phyloP scores from a whole-genome alignment of 1,284 basidiomycete species.

The Fomitiporia mediterranea region DNA sequence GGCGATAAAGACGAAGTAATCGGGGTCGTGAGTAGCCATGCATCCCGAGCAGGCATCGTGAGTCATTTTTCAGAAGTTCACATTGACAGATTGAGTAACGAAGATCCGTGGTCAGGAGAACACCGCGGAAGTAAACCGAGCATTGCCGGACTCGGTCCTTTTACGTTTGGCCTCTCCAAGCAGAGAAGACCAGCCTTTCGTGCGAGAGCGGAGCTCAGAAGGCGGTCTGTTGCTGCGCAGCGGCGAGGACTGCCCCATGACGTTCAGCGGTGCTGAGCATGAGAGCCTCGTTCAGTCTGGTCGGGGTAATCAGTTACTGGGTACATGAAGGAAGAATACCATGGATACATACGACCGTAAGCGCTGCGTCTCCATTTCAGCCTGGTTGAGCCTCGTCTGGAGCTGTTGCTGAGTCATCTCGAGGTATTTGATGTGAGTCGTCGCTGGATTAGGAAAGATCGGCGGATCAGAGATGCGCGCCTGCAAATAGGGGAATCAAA shows the following conservation, averaged over 20 bases:
- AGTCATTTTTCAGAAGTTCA: conserved; percentile 18
- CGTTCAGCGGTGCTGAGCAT: conserved; percentile 78
- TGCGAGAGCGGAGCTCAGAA: conserved; percentile 39
- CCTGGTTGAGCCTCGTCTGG: conserved; percentile 66
- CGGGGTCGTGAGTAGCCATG: conserved; percentile 16
- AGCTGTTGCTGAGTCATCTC: conserved; percentile 69
- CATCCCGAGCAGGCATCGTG: conserved; percentile 19
- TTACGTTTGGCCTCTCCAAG: conserved; percentile 19
- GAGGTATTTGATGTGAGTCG: conserved; percentile 74
- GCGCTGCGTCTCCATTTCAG: conserved; percentile 70
- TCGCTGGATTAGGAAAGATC: conserved; percentile 40
- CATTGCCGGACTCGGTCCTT: conserved; percentile 12
- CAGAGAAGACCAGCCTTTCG: conserved; percentile 8
- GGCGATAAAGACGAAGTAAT: conserved; percentile 10
- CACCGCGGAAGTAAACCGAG: conserved; percentile 10
- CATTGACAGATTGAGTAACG: conserved; percentile 9
- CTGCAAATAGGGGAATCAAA: conserved; percentile 7
- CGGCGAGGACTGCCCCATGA: conserved; percentile 50
- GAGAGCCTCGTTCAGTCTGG: conserved; percentile 74
- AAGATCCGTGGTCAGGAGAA: conserved; percentile 2
- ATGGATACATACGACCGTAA: conserved; percentile 60
- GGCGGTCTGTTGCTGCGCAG: conserved; percentile 35
- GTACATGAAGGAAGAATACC: not conserved
- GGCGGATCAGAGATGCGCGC: conserved; percentile 20
- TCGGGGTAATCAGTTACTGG: conserved; percentile 14